Evolutionary conservation across 2,329 filamentous ascomycete species (phyloP).

Genomic region (Fusarium sp.): DNA sequence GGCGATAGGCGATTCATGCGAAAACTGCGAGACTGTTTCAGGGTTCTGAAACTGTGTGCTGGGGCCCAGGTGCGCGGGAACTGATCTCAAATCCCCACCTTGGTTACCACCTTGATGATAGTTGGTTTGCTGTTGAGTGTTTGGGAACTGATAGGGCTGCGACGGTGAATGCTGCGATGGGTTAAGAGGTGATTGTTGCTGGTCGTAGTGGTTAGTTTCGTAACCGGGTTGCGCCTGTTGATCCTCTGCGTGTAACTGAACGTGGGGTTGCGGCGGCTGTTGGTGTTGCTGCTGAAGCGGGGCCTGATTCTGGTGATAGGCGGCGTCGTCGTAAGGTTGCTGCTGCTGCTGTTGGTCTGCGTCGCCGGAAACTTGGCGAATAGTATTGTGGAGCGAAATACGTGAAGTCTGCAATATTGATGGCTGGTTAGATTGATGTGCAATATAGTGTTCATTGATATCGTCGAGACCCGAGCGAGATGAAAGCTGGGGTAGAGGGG

Average conservation of each 20-base stretch:
- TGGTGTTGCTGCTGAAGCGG: conserved; percentile 43
- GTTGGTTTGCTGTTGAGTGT: conserved; percentile 52
- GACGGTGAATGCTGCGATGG: conserved; percentile 29
- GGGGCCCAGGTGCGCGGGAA: conserved; percentile 53
- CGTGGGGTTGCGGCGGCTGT: conserved; percentile 38
- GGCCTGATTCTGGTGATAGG: conserved; percentile 56
- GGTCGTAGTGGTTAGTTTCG: conserved; percentile 57
- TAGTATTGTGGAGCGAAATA: conserved; percentile 54
- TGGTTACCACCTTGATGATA: conserved; percentile 50
- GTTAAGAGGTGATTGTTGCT: conserved; percentile 44
- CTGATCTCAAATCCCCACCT: conserved; percentile 52
- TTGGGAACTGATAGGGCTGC: conserved; percentile 45
- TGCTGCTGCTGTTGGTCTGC: conserved; percentile 58
- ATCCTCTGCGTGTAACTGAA: conserved; percentile 34
- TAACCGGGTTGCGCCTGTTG: conserved; percentile 53
- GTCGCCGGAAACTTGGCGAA: conserved; percentile 63
- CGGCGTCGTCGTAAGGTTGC: conserved; percentile 58
- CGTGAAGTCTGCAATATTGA: conserved; percentile 57
- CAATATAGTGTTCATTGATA: conserved; percentile 54
- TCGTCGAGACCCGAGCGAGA: conserved; percentile 61
- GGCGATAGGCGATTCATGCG: conserved; percentile 69
- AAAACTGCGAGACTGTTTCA: conserved; percentile 72
- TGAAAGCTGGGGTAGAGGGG: conserved; percentile 58
- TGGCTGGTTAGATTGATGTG: conserved; percentile 57
- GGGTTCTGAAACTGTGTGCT: conserved; percentile 58